Evolutionary conservation across 805 yeast species (phyloP), one percentile per base, ranked within the genome.

Genomic region (Ogataea paraovalis): DNA sequence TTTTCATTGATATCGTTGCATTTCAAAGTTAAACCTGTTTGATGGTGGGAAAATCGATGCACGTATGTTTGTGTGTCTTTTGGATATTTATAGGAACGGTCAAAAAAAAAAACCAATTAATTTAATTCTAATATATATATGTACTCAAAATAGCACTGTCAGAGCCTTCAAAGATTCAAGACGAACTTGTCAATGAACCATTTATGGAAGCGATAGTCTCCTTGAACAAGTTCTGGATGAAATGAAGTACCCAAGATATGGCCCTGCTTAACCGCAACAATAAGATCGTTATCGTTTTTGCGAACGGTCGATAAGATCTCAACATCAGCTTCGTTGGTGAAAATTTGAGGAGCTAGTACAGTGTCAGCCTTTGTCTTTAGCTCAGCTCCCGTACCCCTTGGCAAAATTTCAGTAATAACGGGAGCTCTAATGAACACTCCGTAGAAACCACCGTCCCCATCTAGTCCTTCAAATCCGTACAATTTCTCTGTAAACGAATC

Each of bases 401-500:
- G 30, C 8, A 45, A 20, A 9, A 51, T 48, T 4, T 36, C 33
- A 7, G 52, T 49, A 4, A 87, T 81, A 4, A 84, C 83, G 0
- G 95, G 95, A 0, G 94, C 95, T 43, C 95, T 70, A 38, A 87
- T 87, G 59, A 87, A 87, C 0, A 83, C 69, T 18, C 79, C 69
- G 2, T 69, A 72, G 50, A 76, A 74, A n/a, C 60, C 54, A 9
- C 38, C 47, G 2, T 36, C 54, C 2, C 37, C 54, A 12, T 43
- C 46, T 42, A 75, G 66, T 10, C 46, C 46, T 16, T 38, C 38
- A 30, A 43, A 43, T 4, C 46, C 46, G 43, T 78, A 78, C 50
- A 83, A 66, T 0, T 56, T 55, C 36, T 68, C 63, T 14, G 70
- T 74, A 55, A 87, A 87, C 14, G 87, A 82, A 51, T 84, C 85